A percentile compares a stretch with the other conserved stretches of the same genome.
phyloP scores from a whole-genome alignment of 192 early-diverging fungal genomes.

The Coemansia sp. region DNA sequence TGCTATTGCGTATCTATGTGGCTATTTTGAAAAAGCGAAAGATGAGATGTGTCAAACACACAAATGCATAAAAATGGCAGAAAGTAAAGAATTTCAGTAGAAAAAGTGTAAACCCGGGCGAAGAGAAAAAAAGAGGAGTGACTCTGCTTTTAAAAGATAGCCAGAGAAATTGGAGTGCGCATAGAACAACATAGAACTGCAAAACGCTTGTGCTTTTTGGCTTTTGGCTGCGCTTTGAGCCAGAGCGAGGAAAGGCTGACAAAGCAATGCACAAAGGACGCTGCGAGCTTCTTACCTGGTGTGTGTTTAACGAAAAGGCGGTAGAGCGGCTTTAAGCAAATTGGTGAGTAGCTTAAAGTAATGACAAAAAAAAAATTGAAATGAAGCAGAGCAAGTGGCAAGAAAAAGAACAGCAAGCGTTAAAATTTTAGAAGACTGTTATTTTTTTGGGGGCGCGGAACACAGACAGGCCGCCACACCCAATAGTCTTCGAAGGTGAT shows the following conservation, averaged over 20 bases:
- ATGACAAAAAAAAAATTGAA: background rate
- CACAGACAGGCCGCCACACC: background rate
- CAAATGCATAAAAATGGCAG: conserved; percentile 9
- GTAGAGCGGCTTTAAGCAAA: background rate
- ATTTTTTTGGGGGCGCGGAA: background rate
- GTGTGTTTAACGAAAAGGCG: background rate
- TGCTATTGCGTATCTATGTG: conserved; percentile 7
- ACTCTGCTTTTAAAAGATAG: background rate
- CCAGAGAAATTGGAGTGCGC: background rate
- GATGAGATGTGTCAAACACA: conserved; percentile 15
- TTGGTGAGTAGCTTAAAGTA: background rate
- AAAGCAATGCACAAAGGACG: background rate
- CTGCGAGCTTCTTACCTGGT: conserved; percentile 1
- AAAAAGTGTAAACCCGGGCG: background rate
- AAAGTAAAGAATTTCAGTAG: conserved; percentile 18
- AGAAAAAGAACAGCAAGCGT: background rate
- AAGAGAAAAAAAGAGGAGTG: background rate
- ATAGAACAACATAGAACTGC: conserved; percentile 4
- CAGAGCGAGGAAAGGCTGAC: background rate
- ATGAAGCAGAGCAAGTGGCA: conserved; percentile 1
- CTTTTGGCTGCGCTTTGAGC: conserved; percentile 2
- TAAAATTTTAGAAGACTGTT: background rate
- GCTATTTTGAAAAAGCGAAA: conserved; percentile 10
- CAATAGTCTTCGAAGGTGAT: background rate
- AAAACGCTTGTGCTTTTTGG: background rate